phyloP scores from a whole-genome alignment of 2,329 filamentous ascomycete genomes.

The Alternaria novae-zelandiae region DNA sequence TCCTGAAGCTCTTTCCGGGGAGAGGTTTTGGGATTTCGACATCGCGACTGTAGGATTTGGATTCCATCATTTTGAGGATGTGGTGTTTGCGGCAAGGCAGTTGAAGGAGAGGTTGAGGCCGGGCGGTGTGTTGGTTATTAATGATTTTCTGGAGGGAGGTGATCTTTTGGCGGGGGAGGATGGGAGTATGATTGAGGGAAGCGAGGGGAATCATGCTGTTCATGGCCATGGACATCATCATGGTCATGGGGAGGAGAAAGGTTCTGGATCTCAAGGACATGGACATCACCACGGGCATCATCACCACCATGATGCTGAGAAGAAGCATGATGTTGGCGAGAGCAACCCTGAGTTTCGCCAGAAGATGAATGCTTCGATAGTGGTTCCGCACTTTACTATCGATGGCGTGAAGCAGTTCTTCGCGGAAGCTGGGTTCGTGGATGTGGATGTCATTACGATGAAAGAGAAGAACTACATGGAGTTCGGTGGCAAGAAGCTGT shows the following conservation, averaged over 20 bases:
- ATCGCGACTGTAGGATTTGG: conserved; percentile 52
- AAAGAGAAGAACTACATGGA: conserved; percentile 58
- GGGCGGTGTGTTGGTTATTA: conserved; percentile 70
- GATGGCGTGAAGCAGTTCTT: conserved; percentile 67
- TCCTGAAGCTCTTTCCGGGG: conserved; percentile 26
- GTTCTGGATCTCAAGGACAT: conserved; percentile 8
- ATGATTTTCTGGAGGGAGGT: conserved; percentile 69
- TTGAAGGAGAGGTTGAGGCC: conserved; percentile 67
- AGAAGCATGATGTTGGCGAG: conserved; percentile 13
- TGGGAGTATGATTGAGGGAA: conserved; percentile 29
- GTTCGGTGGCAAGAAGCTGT: conserved; percentile 46
- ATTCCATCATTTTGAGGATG: conserved; percentile 63
- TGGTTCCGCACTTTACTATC: conserved; percentile 70
- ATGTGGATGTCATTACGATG: conserved; percentile 65
- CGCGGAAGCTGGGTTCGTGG: conserved; percentile 63
- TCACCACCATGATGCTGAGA: conserved; percentile 7
- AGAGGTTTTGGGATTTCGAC: conserved; percentile 51
- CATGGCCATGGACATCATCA: conserved; percentile 34
- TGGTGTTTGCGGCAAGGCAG: conserved; percentile 63
- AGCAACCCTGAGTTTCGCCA: conserved; percentile 13
- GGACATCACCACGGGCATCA: conserved; percentile 13
- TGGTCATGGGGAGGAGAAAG: conserved; percentile 18
- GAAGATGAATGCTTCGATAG: conserved; percentile 61
- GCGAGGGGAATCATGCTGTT: conserved; percentile 30
- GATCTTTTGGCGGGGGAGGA: conserved; percentile 38